Evolutionary conservation across 2,329 filamentous ascomycete species (phyloP).

Genomic region (Diaporthe capsici): DNA sequence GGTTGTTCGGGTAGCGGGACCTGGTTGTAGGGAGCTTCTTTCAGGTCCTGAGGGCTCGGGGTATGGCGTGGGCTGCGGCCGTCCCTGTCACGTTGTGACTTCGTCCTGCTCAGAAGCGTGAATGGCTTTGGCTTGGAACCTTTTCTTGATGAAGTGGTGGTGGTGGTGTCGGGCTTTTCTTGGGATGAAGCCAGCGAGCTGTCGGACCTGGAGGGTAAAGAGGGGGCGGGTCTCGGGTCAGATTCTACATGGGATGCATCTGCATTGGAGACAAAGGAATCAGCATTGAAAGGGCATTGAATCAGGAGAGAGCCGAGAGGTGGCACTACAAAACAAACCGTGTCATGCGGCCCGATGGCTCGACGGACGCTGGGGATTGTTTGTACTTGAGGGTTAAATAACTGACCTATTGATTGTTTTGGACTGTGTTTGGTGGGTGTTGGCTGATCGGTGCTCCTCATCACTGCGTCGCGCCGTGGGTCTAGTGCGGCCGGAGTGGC

Average conservation of each 20-base stretch:
- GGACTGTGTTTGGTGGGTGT: constrained; percentile 48
- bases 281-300: constrained; percentile 36
- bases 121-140: constrained; percentile 69
- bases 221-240: constrained; percentile 56
- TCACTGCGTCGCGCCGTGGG: constrained; percentile 34
- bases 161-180: constrained; percentile 58
- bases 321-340: constrained; percentile 12
- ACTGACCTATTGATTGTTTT: constrained; percentile 51
- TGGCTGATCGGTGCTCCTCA: constrained; percentile 48
- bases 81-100: constrained; percentile 67
- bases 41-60: constrained; percentile 53
- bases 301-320: constrained; percentile 29
- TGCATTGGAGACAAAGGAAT: constrained; percentile 43
- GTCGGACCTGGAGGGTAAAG: constrained; percentile 65
- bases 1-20: constrained; percentile 48
- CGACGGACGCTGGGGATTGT: background rate
- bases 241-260: constrained; percentile 52
- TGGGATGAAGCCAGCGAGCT: constrained; percentile 64
- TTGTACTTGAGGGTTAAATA: background rate
- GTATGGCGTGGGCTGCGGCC: constrained; percentile 48
- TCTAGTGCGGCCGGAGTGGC: constrained; percentile 28
- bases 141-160: constrained; percentile 54
- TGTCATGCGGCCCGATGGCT: constrained; percentile 24
- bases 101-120: constrained; percentile 64
- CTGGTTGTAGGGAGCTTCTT: constrained; percentile 36